Evolutionary conservation across 208 protist species (phyloP), one percentile per base, ranked within the genome.

Genomic region (Leishmania mexicana): DNA sequence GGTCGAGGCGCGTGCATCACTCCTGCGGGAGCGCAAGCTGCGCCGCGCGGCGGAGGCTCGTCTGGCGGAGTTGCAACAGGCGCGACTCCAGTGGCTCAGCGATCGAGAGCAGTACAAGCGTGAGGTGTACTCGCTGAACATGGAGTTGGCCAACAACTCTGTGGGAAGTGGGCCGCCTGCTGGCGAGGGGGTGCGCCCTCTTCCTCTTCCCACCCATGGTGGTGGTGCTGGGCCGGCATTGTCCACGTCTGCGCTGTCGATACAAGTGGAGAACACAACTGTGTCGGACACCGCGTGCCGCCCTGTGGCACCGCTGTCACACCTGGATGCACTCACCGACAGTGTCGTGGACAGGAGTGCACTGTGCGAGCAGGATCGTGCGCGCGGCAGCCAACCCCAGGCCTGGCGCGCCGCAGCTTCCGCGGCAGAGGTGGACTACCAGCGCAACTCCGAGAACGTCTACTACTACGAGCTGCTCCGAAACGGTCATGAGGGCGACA

Each of bases 111-210:
- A 64, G 1, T 72, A 76, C 51, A 65, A 75, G 65, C n/a, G 83
- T 47, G 83, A 86, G 83, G 83, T 86, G 64, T 86, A 83, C 78
- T 73, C 57, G 64, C 45, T 86, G 47, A 81, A 86, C 67, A 82
- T 86, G 83, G 83, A 86, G 67, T 68, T 81, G 42, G 83, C 74
- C 35, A 73, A 80, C 78, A 70, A 31, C 17, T 60, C 72, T 35
- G 38, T 72, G 21, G 51, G 31, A n/a, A 13, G 73, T 35, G 7
- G 5, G 53, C 35, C 51, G 21, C 73, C 73, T 11, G n/a, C 51
- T 62, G 73, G 15, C 4, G 73, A 24, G 73, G 17, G 11, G 3
- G 10, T 0, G 7, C 10, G 42, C 42, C 5, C 42, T 19, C 68
- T 51, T 28, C 15, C 7, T 28, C 8, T 1, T 42, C 2, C 21